These are phyloP conservation scores for Blastobotrys americana DNA, from an alignment of 805 yeast genomes.

Conservation along the genomic window DNA sequence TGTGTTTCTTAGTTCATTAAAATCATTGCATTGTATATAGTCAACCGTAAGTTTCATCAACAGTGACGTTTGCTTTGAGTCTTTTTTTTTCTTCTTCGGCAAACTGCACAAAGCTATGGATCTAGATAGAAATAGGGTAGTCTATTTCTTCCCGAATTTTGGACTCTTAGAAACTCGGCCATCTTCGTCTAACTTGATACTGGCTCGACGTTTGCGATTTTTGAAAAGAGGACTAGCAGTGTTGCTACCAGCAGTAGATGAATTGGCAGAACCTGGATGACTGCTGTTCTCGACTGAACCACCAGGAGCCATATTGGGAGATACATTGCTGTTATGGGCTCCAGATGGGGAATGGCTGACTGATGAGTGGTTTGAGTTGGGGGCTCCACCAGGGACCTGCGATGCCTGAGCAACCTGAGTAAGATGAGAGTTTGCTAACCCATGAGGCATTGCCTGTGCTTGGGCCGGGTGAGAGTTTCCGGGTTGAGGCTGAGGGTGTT, in stretches of 20 bases:
- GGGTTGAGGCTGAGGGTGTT: too few species aligned
- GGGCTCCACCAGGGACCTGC: constrained; percentile 6
- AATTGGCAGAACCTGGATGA: not conserved
- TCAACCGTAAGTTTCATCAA: too few species aligned
- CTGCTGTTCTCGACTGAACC: not conserved
- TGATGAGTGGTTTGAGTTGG: too few species aligned
- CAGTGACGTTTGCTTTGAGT: too few species aligned
- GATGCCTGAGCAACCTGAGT: not conserved
- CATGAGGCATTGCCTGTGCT: constrained; percentile 8
- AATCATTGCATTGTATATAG: too few species aligned
- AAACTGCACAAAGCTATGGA: too few species aligned
- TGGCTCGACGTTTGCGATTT: constrained; percentile 5
- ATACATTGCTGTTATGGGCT: not conserved
- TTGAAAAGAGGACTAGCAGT: constrained; percentile 1
- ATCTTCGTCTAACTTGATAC: constrained; percentile 5
- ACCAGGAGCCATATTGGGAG: not conserved
- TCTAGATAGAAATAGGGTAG: too few species aligned
- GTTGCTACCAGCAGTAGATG: not conserved
- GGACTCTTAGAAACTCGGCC: constrained; percentile 4
- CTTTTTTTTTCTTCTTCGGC: too few species aligned
- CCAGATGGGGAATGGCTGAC: not conserved
- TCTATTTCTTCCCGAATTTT: constrained; percentile 2
- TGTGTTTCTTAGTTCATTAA: too few species aligned
- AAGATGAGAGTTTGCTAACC: constrained; percentile 3
- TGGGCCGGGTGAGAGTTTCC: too few species aligned